phyloP scores from a whole-genome alignment of 1,284 basidiomycete genomes.

The Apiotrichum mycotoxinovorans region DNA sequence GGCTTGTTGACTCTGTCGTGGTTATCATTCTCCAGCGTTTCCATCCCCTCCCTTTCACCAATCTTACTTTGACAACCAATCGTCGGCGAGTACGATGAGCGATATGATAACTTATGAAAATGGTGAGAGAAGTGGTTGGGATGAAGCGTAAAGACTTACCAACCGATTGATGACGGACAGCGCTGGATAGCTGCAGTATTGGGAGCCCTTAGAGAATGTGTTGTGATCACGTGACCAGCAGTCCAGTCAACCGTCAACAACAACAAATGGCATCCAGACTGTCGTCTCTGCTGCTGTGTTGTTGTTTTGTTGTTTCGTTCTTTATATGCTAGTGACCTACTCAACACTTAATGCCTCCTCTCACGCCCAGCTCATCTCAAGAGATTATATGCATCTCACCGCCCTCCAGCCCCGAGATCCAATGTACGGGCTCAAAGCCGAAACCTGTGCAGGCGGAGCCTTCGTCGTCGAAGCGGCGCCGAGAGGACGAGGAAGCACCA shows the following conservation, averaged over 20 bases:
- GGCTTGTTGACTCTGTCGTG: no score
- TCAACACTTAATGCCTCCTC: constrained; percentile 16
- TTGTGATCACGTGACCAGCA: background rate
- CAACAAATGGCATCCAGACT: background rate
- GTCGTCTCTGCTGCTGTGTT: background rate
- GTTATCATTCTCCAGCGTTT: no score
- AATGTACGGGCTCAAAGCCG: background rate
- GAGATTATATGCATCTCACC: constrained; percentile 40
- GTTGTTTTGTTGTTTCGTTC: background rate
- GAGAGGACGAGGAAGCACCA: background rate
- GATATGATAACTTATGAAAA: no score
- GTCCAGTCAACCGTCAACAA: background rate
- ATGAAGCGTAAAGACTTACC: no score
- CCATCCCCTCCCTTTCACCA: no score
- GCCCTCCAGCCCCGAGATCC: constrained; percentile 7
- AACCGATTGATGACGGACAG: no score
- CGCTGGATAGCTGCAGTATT: no score
- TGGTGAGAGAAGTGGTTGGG: no score
- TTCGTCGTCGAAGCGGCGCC: background rate
- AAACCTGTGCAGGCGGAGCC: background rate
- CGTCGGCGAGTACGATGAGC: no score
- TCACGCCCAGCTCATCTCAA: constrained; percentile 34
- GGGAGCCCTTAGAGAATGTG: no score
- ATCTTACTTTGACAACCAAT: no score
- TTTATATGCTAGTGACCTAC: background rate